Conservation (phyloP, 768 basidiomycete genomes). For the Serpula lacrymans region DNA sequence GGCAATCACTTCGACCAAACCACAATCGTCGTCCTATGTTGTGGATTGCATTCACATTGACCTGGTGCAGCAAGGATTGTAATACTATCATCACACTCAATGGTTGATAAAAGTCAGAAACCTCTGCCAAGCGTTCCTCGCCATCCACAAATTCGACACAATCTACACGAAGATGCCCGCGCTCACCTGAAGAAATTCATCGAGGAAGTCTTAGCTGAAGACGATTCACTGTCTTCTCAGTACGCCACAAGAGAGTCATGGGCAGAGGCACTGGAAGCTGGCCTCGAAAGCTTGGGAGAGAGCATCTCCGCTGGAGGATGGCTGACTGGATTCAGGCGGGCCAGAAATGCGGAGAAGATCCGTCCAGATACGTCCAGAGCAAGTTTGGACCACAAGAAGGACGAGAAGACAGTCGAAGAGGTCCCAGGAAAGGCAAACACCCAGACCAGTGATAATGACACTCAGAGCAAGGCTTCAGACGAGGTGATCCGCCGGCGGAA, state of each 20-base stretch:
- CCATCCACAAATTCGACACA: conserved; percentile 9
- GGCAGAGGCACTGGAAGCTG: conserved; percentile 43
- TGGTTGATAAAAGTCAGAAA: conserved; percentile 17
- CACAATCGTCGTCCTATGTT: too few relatives aligned
- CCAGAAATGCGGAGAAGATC: conserved; percentile 22
- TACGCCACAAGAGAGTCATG: conserved; percentile 35
- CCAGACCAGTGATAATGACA: conserved; percentile 13
- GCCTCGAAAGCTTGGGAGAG: conserved; percentile 43
- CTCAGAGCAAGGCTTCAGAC: conserved; percentile 10
- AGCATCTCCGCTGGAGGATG: conserved; percentile 41
- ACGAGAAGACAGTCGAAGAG: conserved; percentile 18
- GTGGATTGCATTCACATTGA: too few relatives aligned
- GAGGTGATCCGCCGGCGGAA: not conserved
- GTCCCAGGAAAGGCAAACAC: conserved; percentile 2
- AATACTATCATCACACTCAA: too few relatives aligned
- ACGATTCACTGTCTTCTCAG: conserved; percentile 5
- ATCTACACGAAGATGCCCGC: conserved; percentile 19
- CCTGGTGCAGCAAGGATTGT: too few relatives aligned
- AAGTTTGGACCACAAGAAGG: conserved; percentile 18
- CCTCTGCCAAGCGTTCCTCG: conserved; percentile 19
- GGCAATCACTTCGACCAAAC: too few relatives aligned
- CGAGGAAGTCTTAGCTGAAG: conserved; percentile 18
- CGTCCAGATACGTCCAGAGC: conserved; percentile 18
- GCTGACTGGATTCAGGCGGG: conserved; percentile 42
- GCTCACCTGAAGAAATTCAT: conserved; percentile 24